Evolutionary conservation across 225 moss, liverwort and hornwort genomes (phyloP).

Genomic region (Pleurozium schreberi): DNA sequence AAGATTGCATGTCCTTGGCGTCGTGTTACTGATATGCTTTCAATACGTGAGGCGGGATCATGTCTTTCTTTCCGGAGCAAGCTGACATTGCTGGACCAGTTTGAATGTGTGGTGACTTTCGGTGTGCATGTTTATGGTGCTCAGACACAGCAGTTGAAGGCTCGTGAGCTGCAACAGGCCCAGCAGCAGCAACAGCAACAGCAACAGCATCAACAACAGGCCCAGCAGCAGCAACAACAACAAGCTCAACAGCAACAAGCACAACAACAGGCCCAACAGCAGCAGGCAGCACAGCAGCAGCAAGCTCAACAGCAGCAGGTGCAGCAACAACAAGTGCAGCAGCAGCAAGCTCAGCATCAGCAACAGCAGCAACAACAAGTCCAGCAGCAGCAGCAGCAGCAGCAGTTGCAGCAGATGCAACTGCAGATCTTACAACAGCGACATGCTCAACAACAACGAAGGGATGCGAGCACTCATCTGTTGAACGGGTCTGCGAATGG

Average conservation of each 20-base stretch:
- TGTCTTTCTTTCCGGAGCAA: background rate
- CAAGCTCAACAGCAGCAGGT: constrained; percentile 33
- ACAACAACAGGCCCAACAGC: constrained; percentile 35
- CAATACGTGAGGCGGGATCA: background rate
- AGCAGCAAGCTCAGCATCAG: constrained; percentile 55
- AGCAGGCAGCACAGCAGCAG: constrained; percentile 52
- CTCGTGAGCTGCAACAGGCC: constrained; percentile 59
- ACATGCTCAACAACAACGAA: constrained; percentile 54
- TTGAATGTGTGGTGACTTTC: background rate
- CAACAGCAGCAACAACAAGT: constrained; percentile 35
- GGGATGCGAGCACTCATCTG: constrained; percentile 74
- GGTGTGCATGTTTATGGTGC: background rate
- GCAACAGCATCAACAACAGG: constrained; percentile 27
- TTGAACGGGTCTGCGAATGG: constrained; percentile 92
- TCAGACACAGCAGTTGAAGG: constrained; percentile 93
- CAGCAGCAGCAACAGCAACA: constrained; percentile 33
- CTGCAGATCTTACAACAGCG: constrained; percentile 63
- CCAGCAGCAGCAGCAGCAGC: constrained; percentile 52
- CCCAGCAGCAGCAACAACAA: constrained; percentile 37
- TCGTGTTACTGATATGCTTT: background rate
- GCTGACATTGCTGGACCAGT: background rate
- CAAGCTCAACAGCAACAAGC: constrained; percentile 43
- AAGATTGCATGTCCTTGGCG: background rate
- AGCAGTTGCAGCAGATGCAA: constrained; percentile 63
- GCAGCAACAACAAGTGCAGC: constrained; percentile 57